These are phyloP conservation scores for Pseudocercospora crystallina DNA, from an alignment of 2,329 filamentous ascomycete species.

Conservation along the genomic window DNA sequence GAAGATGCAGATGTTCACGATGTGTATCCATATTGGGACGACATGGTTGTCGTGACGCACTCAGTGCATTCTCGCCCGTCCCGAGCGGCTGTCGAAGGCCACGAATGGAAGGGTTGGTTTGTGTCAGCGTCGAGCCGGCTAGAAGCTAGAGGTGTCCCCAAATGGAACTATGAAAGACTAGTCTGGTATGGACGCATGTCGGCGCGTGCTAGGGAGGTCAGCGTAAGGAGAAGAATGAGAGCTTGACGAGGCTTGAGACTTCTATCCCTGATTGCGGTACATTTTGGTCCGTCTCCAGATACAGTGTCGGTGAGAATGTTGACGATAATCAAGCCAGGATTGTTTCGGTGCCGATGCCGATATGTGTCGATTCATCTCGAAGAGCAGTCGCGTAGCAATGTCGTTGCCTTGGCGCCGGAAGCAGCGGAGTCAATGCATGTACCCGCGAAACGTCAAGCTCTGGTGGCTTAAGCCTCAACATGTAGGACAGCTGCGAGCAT, in stretches of 20 bases:
- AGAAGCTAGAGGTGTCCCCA: not conserved
- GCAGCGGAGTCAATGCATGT: too few relatives aligned
- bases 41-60: not conserved
- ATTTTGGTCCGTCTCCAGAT: too few relatives aligned
- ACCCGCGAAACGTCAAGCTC: too few relatives aligned
- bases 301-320: not conserved
- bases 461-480: too few relatives aligned
- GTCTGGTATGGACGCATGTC: not conserved
- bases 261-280: too few relatives aligned
- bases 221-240: not conserved
- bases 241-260: slow-evolving; percentile 1
- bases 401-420: too few relatives aligned
- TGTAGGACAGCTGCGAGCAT: too few relatives aligned
- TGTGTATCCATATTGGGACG: not conserved
- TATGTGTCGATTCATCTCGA: too few relatives aligned
- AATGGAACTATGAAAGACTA: not conserved
- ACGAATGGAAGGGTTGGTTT: not conserved
- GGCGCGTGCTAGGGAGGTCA: not conserved
- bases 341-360: too few relatives aligned
- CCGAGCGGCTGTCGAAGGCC: not conserved
- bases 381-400: too few relatives aligned
- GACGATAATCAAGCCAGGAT: not conserved
- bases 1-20: too few relatives aligned
- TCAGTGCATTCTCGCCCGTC: not conserved
- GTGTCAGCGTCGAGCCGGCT: not conserved